Base-by-base conservation (phyloP, 352 stramenopile genomes). In the Phytophthora pini region DNA sequence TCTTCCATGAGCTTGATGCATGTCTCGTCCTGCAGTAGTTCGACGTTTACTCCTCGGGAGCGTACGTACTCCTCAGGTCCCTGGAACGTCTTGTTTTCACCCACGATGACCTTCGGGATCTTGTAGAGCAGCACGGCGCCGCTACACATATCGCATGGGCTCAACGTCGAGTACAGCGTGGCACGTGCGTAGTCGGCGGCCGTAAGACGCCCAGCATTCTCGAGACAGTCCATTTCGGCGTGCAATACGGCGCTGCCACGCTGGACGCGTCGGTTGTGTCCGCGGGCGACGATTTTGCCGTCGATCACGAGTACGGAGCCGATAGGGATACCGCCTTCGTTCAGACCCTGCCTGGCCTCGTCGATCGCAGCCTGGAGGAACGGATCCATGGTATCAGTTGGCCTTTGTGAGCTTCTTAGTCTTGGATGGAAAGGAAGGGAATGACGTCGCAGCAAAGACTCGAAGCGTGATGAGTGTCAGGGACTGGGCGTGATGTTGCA, bases 131-230 rank as follows among this genome's bases (percentile, higher is more conserved):
- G 66, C 48, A 79, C 71, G 24, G 74, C 70, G 31, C 74, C 74
- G 24, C 67, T 79, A 49, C 74, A 82, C 74, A 82, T 82, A 50
- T 74, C 65, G 26, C 74, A 82, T 5, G 74, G 74, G 17, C 59
- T 76, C 56, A 82, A 49, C 39, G 74, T 82, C 45, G 74, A 78
- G 58, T 82, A 82, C 34, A 82, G 65, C 39, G 74, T 82, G 31
- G 65, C 43, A 7, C 60, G 57, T 34, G 57, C 45, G 46, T 82
- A 82, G 53, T 76, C 70, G 38, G 74, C 62, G 31, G 74, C 70
- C 34, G 70, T 52, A 27, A 75, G 67, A 2, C 74, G 74, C 2
- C 74, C 70, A 8, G 74, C 70, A 24, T 47, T 60, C 58, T 82
- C 74, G 29, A 82, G 58, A 48, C 69, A 77, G 61, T 79, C 70